These are phyloP conservation scores for Leccinum angustisporum DNA, from an alignment of 1,284 basidiomycete genomes.

Conservation along the genomic window DNA sequence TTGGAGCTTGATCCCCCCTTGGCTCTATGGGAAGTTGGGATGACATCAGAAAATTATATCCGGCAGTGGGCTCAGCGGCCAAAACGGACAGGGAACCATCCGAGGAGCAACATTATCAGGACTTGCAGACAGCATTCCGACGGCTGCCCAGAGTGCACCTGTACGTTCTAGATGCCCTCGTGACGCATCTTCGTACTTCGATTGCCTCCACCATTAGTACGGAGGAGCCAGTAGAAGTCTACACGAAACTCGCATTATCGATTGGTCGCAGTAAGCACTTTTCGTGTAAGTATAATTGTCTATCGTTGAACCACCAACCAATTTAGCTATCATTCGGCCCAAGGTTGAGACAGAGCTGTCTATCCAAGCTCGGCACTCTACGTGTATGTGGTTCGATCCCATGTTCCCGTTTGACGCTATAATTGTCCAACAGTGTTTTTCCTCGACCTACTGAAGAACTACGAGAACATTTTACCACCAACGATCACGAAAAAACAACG, in stretches of 20 bases:
- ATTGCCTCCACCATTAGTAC: constrained; percentile 61
- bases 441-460: constrained; percentile 82
- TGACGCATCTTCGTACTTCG: constrained; percentile 79
- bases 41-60: constrained; percentile 82
- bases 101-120: constrained; percentile 62
- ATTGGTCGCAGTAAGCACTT: constrained; percentile 74
- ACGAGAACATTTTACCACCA: constrained; percentile 74
- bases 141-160: constrained; percentile 81
- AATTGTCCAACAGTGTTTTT: constrained; percentile 55
- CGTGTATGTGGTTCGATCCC: constrained; percentile 45
- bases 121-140: constrained; percentile 66
- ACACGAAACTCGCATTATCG: constrained; percentile 84
- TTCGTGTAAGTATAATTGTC: neutral
- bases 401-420: constrained; percentile 2
- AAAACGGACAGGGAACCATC: constrained; percentile 52
- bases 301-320: constrained; percentile 4
- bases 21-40: constrained; percentile 86
- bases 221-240: constrained; percentile 74
- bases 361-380: constrained; percentile 83
- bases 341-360: constrained; percentile 80
- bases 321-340: constrained; percentile 76
- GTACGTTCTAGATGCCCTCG: constrained; percentile 76
- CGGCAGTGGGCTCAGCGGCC: constrained; percentile 62
- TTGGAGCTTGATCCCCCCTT: constrained; percentile 85
- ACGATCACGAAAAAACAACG: constrained; percentile 82